These are phyloP conservation scores for Ophiostoma australiae DNA, from an alignment of 2,329 filamentous ascomycete species.

Conservation along the genomic window DNA sequence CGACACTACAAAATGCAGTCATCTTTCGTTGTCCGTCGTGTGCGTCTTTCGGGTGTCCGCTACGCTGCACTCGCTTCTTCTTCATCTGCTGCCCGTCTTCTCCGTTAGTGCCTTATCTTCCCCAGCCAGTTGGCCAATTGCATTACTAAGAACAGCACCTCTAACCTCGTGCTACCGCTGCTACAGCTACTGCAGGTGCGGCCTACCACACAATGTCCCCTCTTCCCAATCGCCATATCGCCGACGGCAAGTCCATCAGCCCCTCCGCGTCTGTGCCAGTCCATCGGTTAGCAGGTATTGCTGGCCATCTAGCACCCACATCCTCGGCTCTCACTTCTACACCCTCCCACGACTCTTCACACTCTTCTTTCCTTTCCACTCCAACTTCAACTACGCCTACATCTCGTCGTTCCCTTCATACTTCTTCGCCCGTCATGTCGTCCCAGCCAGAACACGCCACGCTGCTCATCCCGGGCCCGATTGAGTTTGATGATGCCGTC, in stretches of 20 bases:
- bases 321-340: slow-evolving; percentile 27
- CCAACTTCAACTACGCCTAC: slow-evolving; percentile 30
- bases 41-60: slow-evolving; percentile 8
- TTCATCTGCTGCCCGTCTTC: not conserved
- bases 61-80: slow-evolving; percentile 17
- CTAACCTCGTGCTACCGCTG: not conserved
- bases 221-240: slow-evolving; percentile 23
- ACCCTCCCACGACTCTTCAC: not conserved
- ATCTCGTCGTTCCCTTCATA: slow-evolving; percentile 17
- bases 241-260: slow-evolving; percentile 18
- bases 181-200: slow-evolving; percentile 8
- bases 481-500: slow-evolving; percentile 97
- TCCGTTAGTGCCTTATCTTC: slow-evolving; percentile 17
- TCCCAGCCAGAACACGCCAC: slow-evolving; percentile 60
- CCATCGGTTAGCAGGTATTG: slow-evolving; percentile 32
- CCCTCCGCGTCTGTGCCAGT: slow-evolving; percentile 27
- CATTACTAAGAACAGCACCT: slow-evolving; percentile 25
- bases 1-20: slow-evolving; percentile 20
- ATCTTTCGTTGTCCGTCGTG: slow-evolving; percentile 11
- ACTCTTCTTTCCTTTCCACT: slow-evolving; percentile 28
- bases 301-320: slow-evolving; percentile 30
- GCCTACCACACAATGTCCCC: slow-evolving; percentile 12
- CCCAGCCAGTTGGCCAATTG: slow-evolving; percentile 20
- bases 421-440: slow-evolving; percentile 48
- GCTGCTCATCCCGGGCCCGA: slow-evolving; percentile 92